A percentile compares a stretch with the other conserved stretches of the same genome.
phyloP scores from a whole-genome alignment of 208 protist genomes.

The Phytomonas serpens region DNA sequence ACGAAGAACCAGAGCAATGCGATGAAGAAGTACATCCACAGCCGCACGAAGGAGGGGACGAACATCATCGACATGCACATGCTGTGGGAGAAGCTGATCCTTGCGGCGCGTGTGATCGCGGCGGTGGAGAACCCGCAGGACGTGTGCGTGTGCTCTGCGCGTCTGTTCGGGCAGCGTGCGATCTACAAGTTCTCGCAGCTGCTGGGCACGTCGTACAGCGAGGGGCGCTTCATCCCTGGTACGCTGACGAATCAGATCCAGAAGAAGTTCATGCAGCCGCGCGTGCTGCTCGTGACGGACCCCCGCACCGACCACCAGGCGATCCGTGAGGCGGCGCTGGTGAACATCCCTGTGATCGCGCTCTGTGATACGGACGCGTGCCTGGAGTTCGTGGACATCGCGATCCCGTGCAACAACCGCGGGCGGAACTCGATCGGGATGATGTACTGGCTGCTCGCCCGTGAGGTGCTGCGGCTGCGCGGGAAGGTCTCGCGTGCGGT shows the following conservation, averaged over 20 bases:
- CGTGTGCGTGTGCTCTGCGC: slow-evolving; percentile 94
- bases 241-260: slow-evolving; percentile 99
- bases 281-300: slow-evolving; percentile 97
- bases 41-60: slow-evolving; percentile 79
- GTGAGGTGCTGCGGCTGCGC: slow-evolving; percentile 96
- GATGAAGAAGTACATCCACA: slow-evolving; percentile 96
- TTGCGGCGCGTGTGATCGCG: slow-evolving; percentile 97
- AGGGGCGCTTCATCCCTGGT: slow-evolving; percentile 96
- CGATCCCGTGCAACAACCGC: slow-evolving; percentile 98
- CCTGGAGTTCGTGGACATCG: slow-evolving; percentile 96
- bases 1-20: slow-evolving; percentile 85
- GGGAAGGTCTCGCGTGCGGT: slow-evolving; percentile 87
- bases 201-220: slow-evolving; percentile 89
- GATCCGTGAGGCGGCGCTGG: slow-evolving; percentile 95
- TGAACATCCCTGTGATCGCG: slow-evolving; percentile 99
- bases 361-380: slow-evolving; percentile 98
- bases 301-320: slow-evolving; percentile 95
- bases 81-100: slow-evolving; percentile 98
- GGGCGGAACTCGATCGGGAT: slow-evolving; percentile 94
- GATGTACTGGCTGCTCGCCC: slow-evolving; percentile 98
- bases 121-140: slow-evolving; percentile 98
- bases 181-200: slow-evolving; percentile 98
- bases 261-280: slow-evolving; percentile 97
- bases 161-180: slow-evolving; percentile 93
- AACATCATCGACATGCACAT: slow-evolving; percentile 98